phyloP scores from a whole-genome alignment of 768 basidiomycete species.

The Rossbeevera mucosa region DNA sequence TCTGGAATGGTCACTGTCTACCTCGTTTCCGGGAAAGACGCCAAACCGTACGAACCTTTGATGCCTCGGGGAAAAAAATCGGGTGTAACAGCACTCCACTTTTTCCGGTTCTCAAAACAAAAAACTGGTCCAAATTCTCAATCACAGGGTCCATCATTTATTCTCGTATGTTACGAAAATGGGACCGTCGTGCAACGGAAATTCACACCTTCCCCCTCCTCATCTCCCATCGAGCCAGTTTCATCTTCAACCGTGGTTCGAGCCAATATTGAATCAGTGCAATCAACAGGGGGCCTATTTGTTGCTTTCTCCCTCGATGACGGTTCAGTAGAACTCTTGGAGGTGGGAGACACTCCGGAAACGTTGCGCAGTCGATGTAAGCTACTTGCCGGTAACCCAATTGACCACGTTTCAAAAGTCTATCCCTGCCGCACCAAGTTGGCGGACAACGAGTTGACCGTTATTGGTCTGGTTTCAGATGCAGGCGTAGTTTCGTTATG shows the following conservation, averaged over 20 bases:
- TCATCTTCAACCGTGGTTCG: constrained; percentile 41
- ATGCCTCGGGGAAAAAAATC: constrained; percentile 40
- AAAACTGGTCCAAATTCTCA: constrained; percentile 14
- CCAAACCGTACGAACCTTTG: constrained; percentile 39
- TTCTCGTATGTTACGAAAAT: constrained; percentile 55
- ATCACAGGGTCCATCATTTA: constrained; percentile 14
- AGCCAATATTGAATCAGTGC: constrained; percentile 46
- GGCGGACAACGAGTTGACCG: constrained; percentile 44
- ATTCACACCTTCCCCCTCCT: constrained; percentile 16
- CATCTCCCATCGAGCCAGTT: constrained; percentile 42
- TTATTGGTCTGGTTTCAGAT: constrained; percentile 61
- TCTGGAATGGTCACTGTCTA: constrained; percentile 63
- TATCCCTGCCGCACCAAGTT: constrained; percentile 52
- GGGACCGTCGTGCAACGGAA: constrained; percentile 55
- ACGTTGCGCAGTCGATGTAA: constrained; percentile 42
- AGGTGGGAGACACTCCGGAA: constrained; percentile 43
- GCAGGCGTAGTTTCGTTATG: constrained; percentile 70
- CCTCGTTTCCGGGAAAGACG: constrained; percentile 42
- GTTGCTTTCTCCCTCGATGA: constrained; percentile 62
- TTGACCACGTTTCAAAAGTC: constrained; percentile 49
- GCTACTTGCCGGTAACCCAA: constrained; percentile 55
- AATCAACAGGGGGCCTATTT: constrained; percentile 42
- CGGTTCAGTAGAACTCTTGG: constrained; percentile 60
- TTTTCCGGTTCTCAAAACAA: constrained; percentile 28
- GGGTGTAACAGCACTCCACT: constrained; percentile 52